Base-by-base conservation (phyloP, 1,139 yeast species). In the Hyphopichia khmerensis region DNA sequence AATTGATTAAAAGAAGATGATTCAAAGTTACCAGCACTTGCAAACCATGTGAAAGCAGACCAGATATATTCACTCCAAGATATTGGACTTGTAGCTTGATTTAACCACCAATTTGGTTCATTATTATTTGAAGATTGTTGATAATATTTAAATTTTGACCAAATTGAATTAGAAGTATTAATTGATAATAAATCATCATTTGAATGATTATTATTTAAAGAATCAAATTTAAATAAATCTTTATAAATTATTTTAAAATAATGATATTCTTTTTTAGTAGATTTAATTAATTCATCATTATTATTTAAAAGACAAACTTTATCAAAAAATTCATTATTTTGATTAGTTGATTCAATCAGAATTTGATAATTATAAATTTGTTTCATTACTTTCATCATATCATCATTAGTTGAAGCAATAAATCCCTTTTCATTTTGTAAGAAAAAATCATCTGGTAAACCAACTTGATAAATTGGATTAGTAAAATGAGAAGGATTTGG, bases 21-120 rank as follows among this genome's bases (percentile, higher is more conserved):
- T 24, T 52, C 52, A 14, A 75, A 72, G 47, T 78, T 84, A 4
- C 96, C 96, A 2, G 95, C 95, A 29, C 88, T 80, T 2, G 93
- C 91, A 84, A 90, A 85, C 89, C 93, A 86, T 33, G 85, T 72
- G 46, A 87, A 75, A 0, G 91, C 89, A 45, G 80, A 78, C 82
- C 89, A 83, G 1, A 84, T 67, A 40, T 77, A 73, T 53, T 84
- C 88, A 36, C 75, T 67, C 82, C 90, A 79, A 1, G 88, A 74
- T 19, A 77, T 58, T 1, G 84, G 72, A 44, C 80, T 84, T 1
- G 79, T 69, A 1, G 72, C 69, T 3, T 60, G 53, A 2, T 58
- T 55, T 3, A 57, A 44, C 80, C 80, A 76, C 80, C 80, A 77
- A 15, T 53, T 47, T 2, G 75, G 75, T 46, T 63, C 77, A 4